Base-by-base conservation (phyloP, 148 eudicot genomes). In the Salicornia ramosissima region DNA sequence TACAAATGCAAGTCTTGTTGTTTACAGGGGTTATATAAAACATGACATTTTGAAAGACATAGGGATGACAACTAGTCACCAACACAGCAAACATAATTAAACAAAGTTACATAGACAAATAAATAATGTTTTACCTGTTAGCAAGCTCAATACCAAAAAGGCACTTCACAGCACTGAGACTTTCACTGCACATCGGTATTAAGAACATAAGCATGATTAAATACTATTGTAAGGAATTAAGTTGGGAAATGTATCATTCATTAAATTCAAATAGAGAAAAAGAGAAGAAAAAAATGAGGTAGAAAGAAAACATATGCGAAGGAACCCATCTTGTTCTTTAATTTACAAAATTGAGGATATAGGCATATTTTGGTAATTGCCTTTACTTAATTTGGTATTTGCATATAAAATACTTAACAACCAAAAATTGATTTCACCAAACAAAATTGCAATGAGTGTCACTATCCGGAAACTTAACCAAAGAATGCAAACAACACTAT, bases 91-190 rank as follows among this genome's bases (percentile, higher is more conserved):
- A n/a, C n/a, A 58, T 33, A 40, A 28, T 65, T 61, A 31, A 15
- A 50, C 51, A 18, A 7, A 56, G 39, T 2, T 4, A 29, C 34
- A 67, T 22, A 24, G 5, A 73, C 19, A 40, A n/a, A 24, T 36
- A 39, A 57, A 22, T 45, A 58, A 65, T 64, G 21, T 13, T 18
- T 6, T 85, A 94, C 98, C 98, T 94, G 96, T 92, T 94, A 69
- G 74, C 82, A 74, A 94, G 87, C 64, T 94, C 90, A 66, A 94
- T 79, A 50, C 97, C 97, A 63, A 94, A 94, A 77, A 94, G 92
- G 61, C 71, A 80, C 84, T 90, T 94, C 84, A 94, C 85, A 2
- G 87, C 64, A 59, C 85, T 91, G 40, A 69, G 78, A 77, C 74
- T 86, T 62, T 80, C 96, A 70, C 98, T 93, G 83, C 86, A 86